Evolutionary conservation across 2,329 filamentous ascomycete species (phyloP).

Genomic region (Coniochaeta sp.): DNA sequence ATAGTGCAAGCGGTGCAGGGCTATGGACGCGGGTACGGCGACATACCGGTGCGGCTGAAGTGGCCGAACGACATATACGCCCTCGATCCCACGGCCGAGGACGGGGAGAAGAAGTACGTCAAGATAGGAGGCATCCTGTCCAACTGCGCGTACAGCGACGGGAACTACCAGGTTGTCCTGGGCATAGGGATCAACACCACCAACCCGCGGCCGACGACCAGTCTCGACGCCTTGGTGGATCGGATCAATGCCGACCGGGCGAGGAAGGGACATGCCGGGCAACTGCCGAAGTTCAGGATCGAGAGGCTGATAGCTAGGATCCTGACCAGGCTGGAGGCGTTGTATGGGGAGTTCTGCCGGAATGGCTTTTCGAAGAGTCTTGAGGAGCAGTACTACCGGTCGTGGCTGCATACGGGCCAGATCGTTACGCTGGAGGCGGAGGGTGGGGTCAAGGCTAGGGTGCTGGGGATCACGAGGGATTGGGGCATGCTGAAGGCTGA

Average conservation of each 20-base stretch:
- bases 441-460: slow-evolving; percentile 63
- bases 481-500: slow-evolving; percentile 83
- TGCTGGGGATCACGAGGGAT: slow-evolving; percentile 84
- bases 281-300: slow-evolving; percentile 51
- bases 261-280: slow-evolving; percentile 14
- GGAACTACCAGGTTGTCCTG: slow-evolving; percentile 75
- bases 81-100: slow-evolving; percentile 44
- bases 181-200: slow-evolving; percentile 82
- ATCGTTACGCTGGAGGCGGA: slow-evolving; percentile 70
- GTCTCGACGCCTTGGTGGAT: slow-evolving; percentile 65
- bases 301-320: slow-evolving; percentile 80
- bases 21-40: slow-evolving; percentile 69
- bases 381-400: slow-evolving; percentile 67
- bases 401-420: slow-evolving; percentile 80
- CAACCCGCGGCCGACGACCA: slow-evolving; percentile 81
- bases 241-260: slow-evolving; percentile 24
- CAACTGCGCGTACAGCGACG: slow-evolving; percentile 72
- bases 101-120: slow-evolving; percentile 48
- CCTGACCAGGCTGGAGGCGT: slow-evolving; percentile 65
- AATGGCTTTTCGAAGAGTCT: slow-evolving; percentile 68
- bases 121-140: slow-evolving; percentile 94
- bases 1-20: slow-evolving; percentile 74
- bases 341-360: slow-evolving; percentile 69
- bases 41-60: slow-evolving; percentile 78
- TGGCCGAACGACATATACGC: slow-evolving; percentile 97